Evolutionary conservation across 352 stramenopile genomes (phyloP).

Genomic region (Hyaloperonospora arabidopsidis): DNA sequence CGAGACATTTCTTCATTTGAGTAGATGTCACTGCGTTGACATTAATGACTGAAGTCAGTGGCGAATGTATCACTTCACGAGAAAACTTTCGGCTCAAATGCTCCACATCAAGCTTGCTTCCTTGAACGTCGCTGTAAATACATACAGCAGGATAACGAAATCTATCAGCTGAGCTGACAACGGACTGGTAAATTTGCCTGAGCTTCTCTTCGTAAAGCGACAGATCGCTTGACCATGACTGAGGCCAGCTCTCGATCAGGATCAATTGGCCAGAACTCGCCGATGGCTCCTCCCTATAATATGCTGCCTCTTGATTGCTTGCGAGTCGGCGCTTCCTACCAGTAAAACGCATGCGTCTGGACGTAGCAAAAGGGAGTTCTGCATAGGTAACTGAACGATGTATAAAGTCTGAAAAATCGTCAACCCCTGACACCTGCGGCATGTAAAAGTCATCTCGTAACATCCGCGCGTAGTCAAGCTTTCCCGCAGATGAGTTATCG

Average conservation of each 20-base stretch:
- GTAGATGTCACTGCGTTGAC: conserved; percentile 72
- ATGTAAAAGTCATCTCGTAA: conserved; percentile 45
- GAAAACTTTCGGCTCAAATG: conserved; percentile 64
- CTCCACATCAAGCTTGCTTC: conserved; percentile 61
- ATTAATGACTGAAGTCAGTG: conserved; percentile 60
- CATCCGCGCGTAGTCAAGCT: conserved; percentile 46
- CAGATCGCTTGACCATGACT: conserved; percentile 37
- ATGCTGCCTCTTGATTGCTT: conserved; percentile 6
- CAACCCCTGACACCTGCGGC: conserved; percentile 38
- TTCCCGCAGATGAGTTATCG: conserved; percentile 53
- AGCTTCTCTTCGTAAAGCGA: conserved; percentile 48
- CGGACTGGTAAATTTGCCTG: conserved; percentile 39
- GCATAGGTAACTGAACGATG: conserved; percentile 59
- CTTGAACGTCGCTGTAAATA: conserved; percentile 76
- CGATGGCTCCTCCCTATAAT: neutral
- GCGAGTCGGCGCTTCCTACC: conserved; percentile 19
- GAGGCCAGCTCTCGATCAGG: conserved; percentile 70
- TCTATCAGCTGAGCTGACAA: conserved; percentile 35
- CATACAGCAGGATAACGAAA: conserved; percentile 58
- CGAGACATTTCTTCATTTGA: conserved; percentile 68
- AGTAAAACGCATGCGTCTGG: conserved; percentile 10
- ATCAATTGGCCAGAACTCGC: conserved; percentile 38
- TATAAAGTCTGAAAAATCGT: conserved; percentile 80
- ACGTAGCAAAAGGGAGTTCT: conserved; percentile 37
- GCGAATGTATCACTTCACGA: conserved; percentile 52